A percentile compares a stretch with the other conserved stretches of the same genome.
These are phyloP conservation scores for Coemansia sp. DNA, from an alignment of 192 early-diverging fungal species.

Conservation along the genomic window DNA sequence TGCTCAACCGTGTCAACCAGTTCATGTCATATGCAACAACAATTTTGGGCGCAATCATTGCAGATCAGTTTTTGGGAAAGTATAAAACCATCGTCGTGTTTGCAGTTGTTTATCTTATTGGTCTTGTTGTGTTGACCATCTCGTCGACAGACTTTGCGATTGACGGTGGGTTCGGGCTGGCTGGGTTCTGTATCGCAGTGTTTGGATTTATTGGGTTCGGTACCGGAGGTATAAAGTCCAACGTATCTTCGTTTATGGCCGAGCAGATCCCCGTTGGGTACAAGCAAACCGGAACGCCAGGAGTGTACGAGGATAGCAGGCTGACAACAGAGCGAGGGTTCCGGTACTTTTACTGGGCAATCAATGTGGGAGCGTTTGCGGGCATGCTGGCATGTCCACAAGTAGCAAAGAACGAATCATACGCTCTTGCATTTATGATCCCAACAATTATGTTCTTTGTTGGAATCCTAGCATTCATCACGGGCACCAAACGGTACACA, in stretches of 20 bases:
- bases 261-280: constrained; percentile 65
- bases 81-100: constrained; percentile 70
- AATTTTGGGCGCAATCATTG: constrained; percentile 61
- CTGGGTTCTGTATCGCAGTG: constrained; percentile 64
- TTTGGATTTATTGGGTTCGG: constrained; percentile 64
- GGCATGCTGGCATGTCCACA: constrained; percentile 58
- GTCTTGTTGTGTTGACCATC: constrained; percentile 60
- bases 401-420: constrained; percentile 61
- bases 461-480: constrained; percentile 54
- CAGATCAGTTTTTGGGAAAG: constrained; percentile 72
- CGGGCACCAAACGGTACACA: constrained; percentile 56
- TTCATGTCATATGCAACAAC: constrained; percentile 60
- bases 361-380: constrained; percentile 60
- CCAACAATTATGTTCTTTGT: constrained; percentile 3
- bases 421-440: constrained; percentile 31
- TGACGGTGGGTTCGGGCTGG: constrained; percentile 51
- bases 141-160: constrained; percentile 62
- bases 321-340: constrained; percentile 70
- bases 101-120: constrained; percentile 60
- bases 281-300: constrained; percentile 47
- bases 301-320: constrained; percentile 61
- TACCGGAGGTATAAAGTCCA: constrained; percentile 76
- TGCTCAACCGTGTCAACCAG: constrained; percentile 54
- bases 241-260: constrained; percentile 71
- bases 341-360: constrained; percentile 73